Evolutionary conservation across 257 asterid genomes (phyloP), one percentile per base, ranked within the genome.

Genomic region (Scutellaria galericulata): DNA sequence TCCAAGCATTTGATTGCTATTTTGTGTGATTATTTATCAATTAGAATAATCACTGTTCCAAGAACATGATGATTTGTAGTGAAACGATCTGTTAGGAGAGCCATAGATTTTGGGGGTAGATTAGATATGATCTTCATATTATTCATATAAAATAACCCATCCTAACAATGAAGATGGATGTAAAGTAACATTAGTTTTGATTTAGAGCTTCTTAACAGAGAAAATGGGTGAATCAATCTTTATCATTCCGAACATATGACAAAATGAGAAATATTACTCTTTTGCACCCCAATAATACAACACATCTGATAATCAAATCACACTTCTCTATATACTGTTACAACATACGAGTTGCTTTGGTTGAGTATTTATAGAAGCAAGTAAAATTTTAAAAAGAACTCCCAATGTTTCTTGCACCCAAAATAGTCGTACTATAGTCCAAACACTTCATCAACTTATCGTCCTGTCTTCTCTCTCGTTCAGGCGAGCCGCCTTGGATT

Each of bases 401-500:
- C 37, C 37, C 4, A 31, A 31, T 31, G 48, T 20, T 56, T 45
- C 59, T 31, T 53, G 40, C 78, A 42, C 58, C 46, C 61, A 20
- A 42, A 10, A 39, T 58, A 70, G n/a, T 40, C 48, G 59, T 64
- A 62, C 31, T 61, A 64, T 57, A 46, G 5, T 20, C 73, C 47
- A 70, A 47, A 8, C 45, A 68, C 40, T 31, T 31, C 37, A 31
- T 3, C 5, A 31, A n/a, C 14, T 12, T 44, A 50, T 7, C 31
- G 14, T 62, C 24, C 2, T 56, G 1, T 11, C 11, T 7, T 10
- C 35, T 3, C 39, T 6, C 31, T 3, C 66, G 7, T 18, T 91
- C 70, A 86, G 7, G 69, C 77, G 8, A 85, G 69, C 75, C 83
- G 62, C 70, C 86, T 80, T 3, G 90, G 90, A 1, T 65, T 81